A percentile compares a stretch with the other conserved stretches of the same genome.
Conservation (phyloP, 371 early-diverging fungal genomes). For the Mucor piriformis region DNA sequence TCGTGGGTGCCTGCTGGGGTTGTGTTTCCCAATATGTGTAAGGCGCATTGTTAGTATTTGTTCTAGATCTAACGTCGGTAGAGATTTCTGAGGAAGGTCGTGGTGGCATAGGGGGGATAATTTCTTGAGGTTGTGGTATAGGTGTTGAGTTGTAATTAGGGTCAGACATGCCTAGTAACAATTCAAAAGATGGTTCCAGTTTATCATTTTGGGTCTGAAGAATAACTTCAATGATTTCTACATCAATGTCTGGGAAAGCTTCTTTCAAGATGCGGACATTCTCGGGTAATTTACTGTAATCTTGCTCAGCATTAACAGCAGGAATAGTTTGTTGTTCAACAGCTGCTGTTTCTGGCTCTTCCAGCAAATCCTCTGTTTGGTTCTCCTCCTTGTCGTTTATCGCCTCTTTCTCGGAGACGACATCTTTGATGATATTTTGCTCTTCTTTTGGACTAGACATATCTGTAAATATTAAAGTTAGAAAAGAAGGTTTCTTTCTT, state of each 20-base stretch:
- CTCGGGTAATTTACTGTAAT: slow-evolving; percentile 3
- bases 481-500: too few relatives aligned
- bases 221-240: slow-evolving; percentile 50
- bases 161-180: slow-evolving; percentile 48
- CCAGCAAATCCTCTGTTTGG: too few relatives aligned
- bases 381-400: too few relatives aligned
- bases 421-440: too few relatives aligned
- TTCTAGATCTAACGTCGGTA: neutral
- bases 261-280: slow-evolving; percentile 40
- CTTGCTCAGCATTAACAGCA: neutral
- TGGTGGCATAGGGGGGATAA: slow-evolving; percentile 42
- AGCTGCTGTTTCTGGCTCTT: neutral
- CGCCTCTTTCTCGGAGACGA: too few relatives aligned
- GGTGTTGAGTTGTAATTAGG: slow-evolving; percentile 40
- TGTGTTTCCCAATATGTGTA: slow-evolving; percentile 28
- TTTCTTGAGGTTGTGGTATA: slow-evolving; percentile 12
- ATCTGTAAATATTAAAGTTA: too few relatives aligned
- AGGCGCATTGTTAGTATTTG: slow-evolving; percentile 1
- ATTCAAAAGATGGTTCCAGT: slow-evolving; percentile 45
- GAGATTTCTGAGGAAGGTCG: slow-evolving; percentile 18
- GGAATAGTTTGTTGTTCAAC: neutral
- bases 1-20: slow-evolving; percentile 15
- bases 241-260: slow-evolving; percentile 51
- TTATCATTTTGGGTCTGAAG: slow-evolving; percentile 38
- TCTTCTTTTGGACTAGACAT: too few relatives aligned